Percentiles rank a stretch among this genome's conserved stretches.
phyloP scores from a whole-genome alignment of 345 rosid species.

The Eucalyptus sp. region DNA sequence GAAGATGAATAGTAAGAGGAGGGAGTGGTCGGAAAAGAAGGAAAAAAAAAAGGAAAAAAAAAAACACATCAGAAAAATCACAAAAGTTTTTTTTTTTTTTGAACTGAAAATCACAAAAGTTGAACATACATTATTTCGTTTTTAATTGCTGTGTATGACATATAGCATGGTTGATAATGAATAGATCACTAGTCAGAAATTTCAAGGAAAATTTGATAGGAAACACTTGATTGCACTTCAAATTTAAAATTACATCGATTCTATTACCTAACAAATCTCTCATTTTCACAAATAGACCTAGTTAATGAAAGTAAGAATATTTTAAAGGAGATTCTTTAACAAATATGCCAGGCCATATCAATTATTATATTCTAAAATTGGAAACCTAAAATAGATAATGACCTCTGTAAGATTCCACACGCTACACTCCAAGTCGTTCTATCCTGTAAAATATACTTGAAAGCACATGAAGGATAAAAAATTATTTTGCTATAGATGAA shows the following conservation, averaged over 20 bases:
- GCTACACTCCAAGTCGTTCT: background rate
- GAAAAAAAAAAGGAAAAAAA: accelerated
- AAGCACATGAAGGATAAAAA: background rate
- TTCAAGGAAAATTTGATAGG: background rate
- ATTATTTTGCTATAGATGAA: background rate
- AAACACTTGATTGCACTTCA: background rate
- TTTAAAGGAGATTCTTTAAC: background rate
- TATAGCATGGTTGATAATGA: background rate
- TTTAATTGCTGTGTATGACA: accelerated
- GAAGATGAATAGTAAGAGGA: background rate
- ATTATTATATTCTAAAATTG: background rate
- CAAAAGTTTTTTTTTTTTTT: no score
- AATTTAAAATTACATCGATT: background rate
- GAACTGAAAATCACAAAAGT: no score
- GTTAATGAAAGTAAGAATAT: background rate
- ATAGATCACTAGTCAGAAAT: background rate
- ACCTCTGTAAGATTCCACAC: background rate
- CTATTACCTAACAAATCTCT: background rate
- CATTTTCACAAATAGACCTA: background rate
- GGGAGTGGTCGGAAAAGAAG: background rate
- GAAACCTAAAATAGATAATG: background rate
- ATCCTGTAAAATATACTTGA: background rate
- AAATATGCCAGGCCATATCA: background rate
- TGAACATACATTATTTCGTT: background rate
- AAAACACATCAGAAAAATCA: no score